Base-by-base conservation (phyloP, 805 yeast species). In the Ogataea sp. region DNA sequence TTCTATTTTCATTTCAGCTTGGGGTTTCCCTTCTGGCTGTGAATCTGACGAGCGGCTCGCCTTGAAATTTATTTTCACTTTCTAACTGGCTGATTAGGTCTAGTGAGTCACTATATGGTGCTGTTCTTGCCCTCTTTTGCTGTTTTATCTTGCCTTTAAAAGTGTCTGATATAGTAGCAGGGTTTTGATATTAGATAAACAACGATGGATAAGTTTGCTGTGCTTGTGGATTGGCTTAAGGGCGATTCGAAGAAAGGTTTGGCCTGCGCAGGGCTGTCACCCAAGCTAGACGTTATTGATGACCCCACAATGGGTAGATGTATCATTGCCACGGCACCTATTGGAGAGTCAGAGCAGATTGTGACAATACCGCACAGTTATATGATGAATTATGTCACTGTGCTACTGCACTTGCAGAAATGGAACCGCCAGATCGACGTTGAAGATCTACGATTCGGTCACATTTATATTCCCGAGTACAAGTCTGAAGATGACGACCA, bases 261-360 rank as follows among this genome's bases (percentile, higher is more conserved):
- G 2, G 50, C 54, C 1, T 13, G 18, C 4, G 25, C 65, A 25
- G 36, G 35, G 20, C 53, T 78, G 3, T 64, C 75, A 2, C 50
- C 63, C 1, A 66, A 62, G 27, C 51, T 78, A 6, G 49, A 48
- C 2, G 68, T 80, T 7, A 52, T 49, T 11, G 70, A 72, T 24
- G 62, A 69, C 11, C 47, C 49, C 1, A 62, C 58, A 9, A 62
- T 75, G 14, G 95, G 95, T 15, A 70, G 88, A 53, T 84, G 86
- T 41, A 68, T 86, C 20, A 61, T 70, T 48, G 70, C 81, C 17
- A 40, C 17, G 3, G 52, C 53, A 0, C 37, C 41, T 2, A 50
- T 86, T n/a, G 46, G 43, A 4, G 46, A 51, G 11, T 60, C 68
- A 36, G 75, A 74, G 39, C 53, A 56, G 14, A 50, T 85, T 15